A percentile compares a stretch with the other conserved stretches of the same genome.
phyloP scores from a whole-genome alignment of 208 protist genomes.

The Acanthamoeba triangularis region DNA sequence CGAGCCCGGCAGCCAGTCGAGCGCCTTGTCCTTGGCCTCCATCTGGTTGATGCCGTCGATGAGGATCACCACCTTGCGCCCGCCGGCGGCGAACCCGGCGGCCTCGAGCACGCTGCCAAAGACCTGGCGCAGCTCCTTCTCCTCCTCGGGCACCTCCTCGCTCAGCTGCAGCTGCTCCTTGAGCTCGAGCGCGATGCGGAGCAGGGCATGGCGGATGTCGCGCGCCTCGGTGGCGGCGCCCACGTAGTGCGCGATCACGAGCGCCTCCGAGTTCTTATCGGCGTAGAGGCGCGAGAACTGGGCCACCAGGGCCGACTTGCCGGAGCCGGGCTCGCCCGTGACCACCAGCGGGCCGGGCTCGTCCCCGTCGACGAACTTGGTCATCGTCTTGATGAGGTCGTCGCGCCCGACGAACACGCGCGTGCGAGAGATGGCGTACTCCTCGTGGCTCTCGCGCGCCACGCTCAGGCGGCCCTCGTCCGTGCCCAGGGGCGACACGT shows the following conservation, averaged over 20 bases:
- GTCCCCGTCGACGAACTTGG: conserved; percentile 78
- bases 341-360: conserved; percentile 81
- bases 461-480: conserved; percentile 4
- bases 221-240: conserved; percentile 35
- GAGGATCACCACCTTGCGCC: conserved; percentile 72
- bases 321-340: conserved; percentile 79
- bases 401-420: conserved; percentile 84
- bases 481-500: background rate
- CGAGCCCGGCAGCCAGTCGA: conserved; percentile 86
- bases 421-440: conserved; percentile 64
- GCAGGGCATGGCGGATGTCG: conserved; percentile 74
- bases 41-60: conserved; percentile 82
- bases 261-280: conserved; percentile 1
- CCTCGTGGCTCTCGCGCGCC: conserved; percentile 78
- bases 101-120: conserved; percentile 54
- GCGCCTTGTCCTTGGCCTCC: conserved; percentile 63
- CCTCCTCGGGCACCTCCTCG: conserved; percentile 64
- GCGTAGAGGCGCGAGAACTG: conserved; percentile 69
- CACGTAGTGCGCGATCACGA: conserved; percentile 76
- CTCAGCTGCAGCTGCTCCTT: conserved; percentile 8
- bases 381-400: conserved; percentile 80
- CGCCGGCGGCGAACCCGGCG: conserved; percentile 27
- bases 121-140: conserved; percentile 61
- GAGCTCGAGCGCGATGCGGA: conserved; percentile 73
- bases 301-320: conserved; percentile 84